Conservation (phyloP, 169 alveolate genomes). For the Eimeria necatrix region DNA sequence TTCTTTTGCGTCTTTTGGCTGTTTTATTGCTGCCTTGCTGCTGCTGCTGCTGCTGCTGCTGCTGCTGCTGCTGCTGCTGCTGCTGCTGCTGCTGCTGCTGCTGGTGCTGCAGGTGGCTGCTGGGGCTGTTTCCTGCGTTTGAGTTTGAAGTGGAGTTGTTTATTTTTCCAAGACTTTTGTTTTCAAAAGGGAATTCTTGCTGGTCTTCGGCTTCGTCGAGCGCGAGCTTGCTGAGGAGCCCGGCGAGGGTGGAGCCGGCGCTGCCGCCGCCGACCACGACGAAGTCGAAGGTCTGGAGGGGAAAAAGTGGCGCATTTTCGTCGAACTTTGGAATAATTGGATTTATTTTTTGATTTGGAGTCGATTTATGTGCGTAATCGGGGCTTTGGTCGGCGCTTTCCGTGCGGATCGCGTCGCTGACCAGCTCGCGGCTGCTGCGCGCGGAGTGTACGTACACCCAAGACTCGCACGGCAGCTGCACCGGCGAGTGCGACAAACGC, state of each 20-base stretch:
- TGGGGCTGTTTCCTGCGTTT: background rate
- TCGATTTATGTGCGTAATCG: no score
- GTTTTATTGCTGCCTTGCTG: no score
- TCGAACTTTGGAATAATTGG: background rate
- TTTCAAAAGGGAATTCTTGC: background rate
- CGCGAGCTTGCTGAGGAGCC: constrained; percentile 10
- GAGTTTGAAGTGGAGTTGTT: background rate
- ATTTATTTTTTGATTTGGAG: no score
- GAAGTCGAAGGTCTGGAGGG: constrained; percentile 49
- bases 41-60: background rate
- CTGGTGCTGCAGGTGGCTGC: no score
- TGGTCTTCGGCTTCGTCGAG: background rate
- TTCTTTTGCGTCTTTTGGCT: background rate
- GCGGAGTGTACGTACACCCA: background rate
- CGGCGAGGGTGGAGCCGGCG: constrained; percentile 78
- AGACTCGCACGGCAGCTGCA: constrained; percentile 10
- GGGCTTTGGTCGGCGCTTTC: background rate
- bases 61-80: background rate
- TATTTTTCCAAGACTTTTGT: background rate
- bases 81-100: background rate
- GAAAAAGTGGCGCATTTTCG: background rate
- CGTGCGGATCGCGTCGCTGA: background rate
- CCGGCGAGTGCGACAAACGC: constrained; percentile 1
- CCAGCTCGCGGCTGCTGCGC: background rate
- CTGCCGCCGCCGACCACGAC: constrained; percentile 77